phyloP scores from a whole-genome alignment of 495 filamentous ascomycete species.

The Rostrohypoxylon terebratum region DNA sequence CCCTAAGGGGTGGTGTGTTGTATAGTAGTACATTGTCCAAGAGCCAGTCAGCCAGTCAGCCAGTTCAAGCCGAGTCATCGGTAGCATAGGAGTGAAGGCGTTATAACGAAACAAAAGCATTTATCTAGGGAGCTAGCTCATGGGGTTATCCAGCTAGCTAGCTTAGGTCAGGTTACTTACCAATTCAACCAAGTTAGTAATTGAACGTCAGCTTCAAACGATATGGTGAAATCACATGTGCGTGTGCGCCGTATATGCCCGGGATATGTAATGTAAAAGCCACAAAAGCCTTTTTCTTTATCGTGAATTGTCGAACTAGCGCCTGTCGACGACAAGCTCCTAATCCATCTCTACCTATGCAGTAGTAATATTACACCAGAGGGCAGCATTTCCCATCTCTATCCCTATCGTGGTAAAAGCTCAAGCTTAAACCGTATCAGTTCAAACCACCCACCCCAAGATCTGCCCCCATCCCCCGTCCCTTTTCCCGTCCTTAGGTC shows the following conservation, averaged over 20 bases:
- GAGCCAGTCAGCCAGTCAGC: neutral
- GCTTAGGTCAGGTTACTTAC: neutral
- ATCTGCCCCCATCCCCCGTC: neutral
- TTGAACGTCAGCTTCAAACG: neutral
- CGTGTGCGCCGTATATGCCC: neutral
- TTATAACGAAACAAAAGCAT: neutral
- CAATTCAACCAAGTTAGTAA: neutral
- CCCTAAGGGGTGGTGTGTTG: neutral
- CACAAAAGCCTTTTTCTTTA: conserved; percentile 21
- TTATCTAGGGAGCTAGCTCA: neutral
- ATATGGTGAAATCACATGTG: neutral
- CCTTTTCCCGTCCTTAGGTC: neutral
- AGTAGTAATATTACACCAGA: conserved; percentile 42
- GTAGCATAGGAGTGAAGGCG: neutral
- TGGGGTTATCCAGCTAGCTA: neutral
- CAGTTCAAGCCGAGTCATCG: neutral
- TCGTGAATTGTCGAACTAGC: neutral
- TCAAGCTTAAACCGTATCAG: neutral
- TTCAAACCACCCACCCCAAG: neutral
- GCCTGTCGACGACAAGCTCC: conserved; percentile 7
- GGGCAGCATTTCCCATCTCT: neutral
- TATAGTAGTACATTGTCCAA: neutral
- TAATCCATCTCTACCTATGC: conserved; percentile 16
- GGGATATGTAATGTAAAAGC: conserved; percentile 1
- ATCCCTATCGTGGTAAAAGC: neutral